Base-by-base conservation (phyloP, 1,284 basidiomycete genomes). In the Ganoderma resinaceum region DNA sequence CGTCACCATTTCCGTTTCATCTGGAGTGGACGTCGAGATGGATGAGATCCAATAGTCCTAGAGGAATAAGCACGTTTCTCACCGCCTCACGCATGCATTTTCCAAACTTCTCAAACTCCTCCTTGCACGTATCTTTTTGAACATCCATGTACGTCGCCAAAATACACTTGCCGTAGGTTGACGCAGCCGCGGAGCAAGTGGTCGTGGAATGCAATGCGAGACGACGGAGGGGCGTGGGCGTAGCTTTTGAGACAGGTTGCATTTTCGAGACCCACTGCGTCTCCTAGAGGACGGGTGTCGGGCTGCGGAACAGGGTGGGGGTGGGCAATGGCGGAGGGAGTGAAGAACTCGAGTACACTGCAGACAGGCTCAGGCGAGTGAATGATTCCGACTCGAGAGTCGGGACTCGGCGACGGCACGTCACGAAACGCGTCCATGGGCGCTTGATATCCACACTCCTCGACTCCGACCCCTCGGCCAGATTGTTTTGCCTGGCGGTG, bases 101-200 rank as follows among this genome's bases (percentile, higher is more conserved):
- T 42, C 89, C 90, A 76, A 96, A 96, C 71, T 86, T 86, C 7
- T 84, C 84, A 72, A 95, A 96, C 78, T 96, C 93, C 16, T 87
- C 85, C 67, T 89, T 87, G 81, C 95, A 96, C 66, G 87, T 85
- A 75, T 94, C 92, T 78, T 91, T 91, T 70, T 82, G 86, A 16
- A 94, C 88, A 74, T 96, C 94, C 26, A 88, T 89, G 79, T 95
- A 95, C 3, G 86, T 88, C 3, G 87, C 86, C 23, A 91, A 80
- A 33, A 96, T 89, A 76, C 95, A 96, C 78, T 90, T 90, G 31
- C 94, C 95, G 76, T 96, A 96, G 14, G 78, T 81, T 11, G 87
- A 82, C 37, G 94, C 94, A 73, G 94, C 86, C 3, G 82, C 74
- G 11, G 90, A 82, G 75, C 93, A 94, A 12, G 91, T 92, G 11